Evolutionary conservation across 306 rosid species (phyloP).

Genomic region (Medicago lupulina): DNA sequence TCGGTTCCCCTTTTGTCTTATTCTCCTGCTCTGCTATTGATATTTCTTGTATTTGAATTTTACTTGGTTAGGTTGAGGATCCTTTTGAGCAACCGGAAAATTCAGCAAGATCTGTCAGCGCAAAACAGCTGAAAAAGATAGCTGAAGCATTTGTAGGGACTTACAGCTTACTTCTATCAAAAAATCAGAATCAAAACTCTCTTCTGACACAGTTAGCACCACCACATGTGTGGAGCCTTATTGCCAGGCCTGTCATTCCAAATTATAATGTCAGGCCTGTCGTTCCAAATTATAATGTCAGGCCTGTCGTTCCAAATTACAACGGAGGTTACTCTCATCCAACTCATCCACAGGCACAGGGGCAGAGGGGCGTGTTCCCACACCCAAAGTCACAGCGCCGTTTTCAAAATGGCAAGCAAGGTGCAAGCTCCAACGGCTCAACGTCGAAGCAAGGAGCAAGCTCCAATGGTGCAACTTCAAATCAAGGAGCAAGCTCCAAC

Average conservation of each 20-base stretch:
- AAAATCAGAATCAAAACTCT: conserved; percentile 42
- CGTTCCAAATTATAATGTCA: conserved; percentile 4
- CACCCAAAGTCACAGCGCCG: conserved; percentile 29
- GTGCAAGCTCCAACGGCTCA: conserved; percentile 35
- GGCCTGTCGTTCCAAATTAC: conserved; percentile 13
- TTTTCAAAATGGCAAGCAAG: conserved; percentile 35
- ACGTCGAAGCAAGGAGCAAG: conserved; percentile 37
- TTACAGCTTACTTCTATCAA: conserved; percentile 40
- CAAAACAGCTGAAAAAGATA: conserved; percentile 59
- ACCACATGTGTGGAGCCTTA: conserved; percentile 41
- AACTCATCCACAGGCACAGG: conserved; percentile 49
- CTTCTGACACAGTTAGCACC: conserved; percentile 55
- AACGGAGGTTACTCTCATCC: conserved; percentile 37
- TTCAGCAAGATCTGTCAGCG: conserved; percentile 64
- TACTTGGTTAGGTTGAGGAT: conserved; percentile 79
- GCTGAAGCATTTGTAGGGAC: conserved; percentile 56
- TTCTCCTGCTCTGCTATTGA: conserved; percentile 42
- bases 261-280: conserved; percentile 14
- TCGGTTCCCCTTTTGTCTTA: conserved; percentile 19
- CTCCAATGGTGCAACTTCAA: conserved; percentile 26
- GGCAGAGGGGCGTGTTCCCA: not conserved
- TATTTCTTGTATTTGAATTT: conserved; percentile 33
- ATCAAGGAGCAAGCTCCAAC: conserved; percentile 33
- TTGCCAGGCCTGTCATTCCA: conserved; percentile 6
- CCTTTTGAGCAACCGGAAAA: conserved; percentile 90